Percentiles rank a stretch among this genome's conserved stretches.
Conservation (phyloP, 225 moss, liverwort and hornwort species). For the Antitrichia curtipendula region DNA sequence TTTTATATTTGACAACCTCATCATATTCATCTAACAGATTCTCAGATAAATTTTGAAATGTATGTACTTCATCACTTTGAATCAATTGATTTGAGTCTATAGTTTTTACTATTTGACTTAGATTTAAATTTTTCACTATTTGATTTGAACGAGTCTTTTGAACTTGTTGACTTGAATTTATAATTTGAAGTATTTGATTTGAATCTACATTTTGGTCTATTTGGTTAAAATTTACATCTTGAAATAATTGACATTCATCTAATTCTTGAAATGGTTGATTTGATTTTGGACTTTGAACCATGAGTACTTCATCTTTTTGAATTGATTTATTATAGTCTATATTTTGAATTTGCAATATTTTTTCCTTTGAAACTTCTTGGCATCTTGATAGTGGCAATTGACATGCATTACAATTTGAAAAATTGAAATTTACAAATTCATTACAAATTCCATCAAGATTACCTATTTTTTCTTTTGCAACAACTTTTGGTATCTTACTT, state of each 20-base stretch:
- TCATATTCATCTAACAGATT: not conserved
- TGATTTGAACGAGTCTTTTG: not conserved
- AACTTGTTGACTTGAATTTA: not conserved
- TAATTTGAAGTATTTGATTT: not conserved
- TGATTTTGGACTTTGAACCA: not conserved
- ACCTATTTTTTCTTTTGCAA: not conserved
- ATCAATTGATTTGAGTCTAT: not conserved
- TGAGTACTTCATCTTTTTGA: not conserved
- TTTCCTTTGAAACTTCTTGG: not conserved
- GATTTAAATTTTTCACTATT: not conserved
- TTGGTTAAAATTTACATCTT: not conserved
- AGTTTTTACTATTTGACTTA: not conserved
- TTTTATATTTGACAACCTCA: not conserved
- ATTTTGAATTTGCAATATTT: not conserved
- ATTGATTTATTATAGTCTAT: not conserved
- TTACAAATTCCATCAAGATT: not conserved
- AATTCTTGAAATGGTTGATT: not conserved
- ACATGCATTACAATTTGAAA: not conserved
- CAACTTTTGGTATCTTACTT: constrained; percentile 4
- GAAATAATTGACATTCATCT: not conserved
- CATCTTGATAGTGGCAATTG: not conserved
- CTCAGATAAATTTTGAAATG: not conserved
- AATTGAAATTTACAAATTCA: not conserved
- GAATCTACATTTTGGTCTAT: not conserved
- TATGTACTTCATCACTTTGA: not conserved